These are phyloP conservation scores for Pelargonium cotyledonis DNA, from an alignment of 441 rosid genomes.

Conservation along the genomic window DNA sequence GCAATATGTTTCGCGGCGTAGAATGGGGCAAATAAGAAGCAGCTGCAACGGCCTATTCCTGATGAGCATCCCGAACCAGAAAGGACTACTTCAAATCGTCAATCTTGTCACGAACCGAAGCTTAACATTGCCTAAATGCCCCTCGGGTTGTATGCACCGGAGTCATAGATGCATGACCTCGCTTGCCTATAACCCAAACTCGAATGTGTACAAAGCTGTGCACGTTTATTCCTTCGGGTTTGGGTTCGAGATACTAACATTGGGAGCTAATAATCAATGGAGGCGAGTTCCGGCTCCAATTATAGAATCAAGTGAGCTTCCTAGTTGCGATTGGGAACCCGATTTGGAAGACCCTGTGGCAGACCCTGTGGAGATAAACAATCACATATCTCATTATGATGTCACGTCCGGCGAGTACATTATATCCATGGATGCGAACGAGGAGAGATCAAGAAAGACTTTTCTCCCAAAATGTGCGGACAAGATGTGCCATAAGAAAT, in stretches of 20 bases:
- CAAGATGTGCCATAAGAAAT: neutral
- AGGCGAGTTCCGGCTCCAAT: constrained; percentile 12
- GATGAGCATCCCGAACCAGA: too few relatives aligned
- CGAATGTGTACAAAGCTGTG: constrained; percentile 11
- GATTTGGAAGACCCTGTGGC: constrained; percentile 2
- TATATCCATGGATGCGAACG: constrained; percentile 11
- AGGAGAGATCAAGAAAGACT: neutral
- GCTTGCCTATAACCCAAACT: neutral
- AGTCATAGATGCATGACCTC: neutral
- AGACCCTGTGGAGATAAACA: too few relatives aligned
- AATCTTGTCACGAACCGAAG: neutral
- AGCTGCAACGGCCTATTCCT: constrained; percentile 13
- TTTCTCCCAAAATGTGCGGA: neutral
- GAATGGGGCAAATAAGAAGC: neutral
- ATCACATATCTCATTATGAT: constrained; percentile 9
- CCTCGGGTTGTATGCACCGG: neutral
- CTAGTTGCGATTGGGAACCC: neutral
- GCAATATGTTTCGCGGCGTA: neutral
- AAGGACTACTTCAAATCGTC: neutral
- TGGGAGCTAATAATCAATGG: constrained; percentile 14
- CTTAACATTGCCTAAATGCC: constrained; percentile 1
- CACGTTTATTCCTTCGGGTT: neutral
- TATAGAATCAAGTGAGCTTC: neutral
- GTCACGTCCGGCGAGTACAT: constrained; percentile 3
- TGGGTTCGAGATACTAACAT: constrained; percentile 8